Conservation (phyloP, 352 stramenopile genomes). For the Phytophthora cactorum region DNA sequence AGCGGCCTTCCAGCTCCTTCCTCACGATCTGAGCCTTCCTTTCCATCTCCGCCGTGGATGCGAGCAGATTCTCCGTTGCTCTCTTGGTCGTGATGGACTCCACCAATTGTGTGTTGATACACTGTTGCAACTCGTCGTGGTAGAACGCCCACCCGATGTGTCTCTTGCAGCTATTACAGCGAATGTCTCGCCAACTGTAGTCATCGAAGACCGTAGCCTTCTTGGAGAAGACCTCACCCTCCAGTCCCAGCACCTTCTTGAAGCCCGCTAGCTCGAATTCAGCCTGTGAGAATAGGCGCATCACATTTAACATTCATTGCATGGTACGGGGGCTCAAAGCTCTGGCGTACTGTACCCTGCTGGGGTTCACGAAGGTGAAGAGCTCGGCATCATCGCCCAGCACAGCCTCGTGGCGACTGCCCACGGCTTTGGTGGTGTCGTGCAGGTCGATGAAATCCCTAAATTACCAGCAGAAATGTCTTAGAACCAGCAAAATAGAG, state of each 20-base stretch:
- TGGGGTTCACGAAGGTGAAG: conserved; percentile 83
- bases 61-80: conserved; percentile 46
- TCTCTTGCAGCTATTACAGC: conserved; percentile 75
- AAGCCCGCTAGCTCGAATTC: conserved; percentile 86
- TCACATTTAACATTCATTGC: neutral
- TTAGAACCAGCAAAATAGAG: conserved; percentile 7
- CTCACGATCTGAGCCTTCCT: conserved; percentile 54
- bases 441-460: conserved; percentile 79
- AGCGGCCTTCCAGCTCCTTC: conserved; percentile 58
- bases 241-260: conserved; percentile 58
- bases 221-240: conserved; percentile 70
- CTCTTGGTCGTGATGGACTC: conserved; percentile 52
- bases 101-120: conserved; percentile 66
- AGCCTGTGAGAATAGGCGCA: conserved; percentile 36
- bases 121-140: conserved; percentile 77
- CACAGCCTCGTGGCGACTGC: conserved; percentile 49
- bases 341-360: conserved; percentile 38
- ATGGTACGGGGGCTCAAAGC: neutral
- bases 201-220: conserved; percentile 82
- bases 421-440: conserved; percentile 79
- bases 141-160: conserved; percentile 87
- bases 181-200: conserved; percentile 85
- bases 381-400: conserved; percentile 61
- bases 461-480: conserved; percentile 9
- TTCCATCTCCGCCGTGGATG: conserved; percentile 38